Conservation (phyloP, 1,284 basidiomycete genomes). For the Cryptococcus sp. region DNA sequence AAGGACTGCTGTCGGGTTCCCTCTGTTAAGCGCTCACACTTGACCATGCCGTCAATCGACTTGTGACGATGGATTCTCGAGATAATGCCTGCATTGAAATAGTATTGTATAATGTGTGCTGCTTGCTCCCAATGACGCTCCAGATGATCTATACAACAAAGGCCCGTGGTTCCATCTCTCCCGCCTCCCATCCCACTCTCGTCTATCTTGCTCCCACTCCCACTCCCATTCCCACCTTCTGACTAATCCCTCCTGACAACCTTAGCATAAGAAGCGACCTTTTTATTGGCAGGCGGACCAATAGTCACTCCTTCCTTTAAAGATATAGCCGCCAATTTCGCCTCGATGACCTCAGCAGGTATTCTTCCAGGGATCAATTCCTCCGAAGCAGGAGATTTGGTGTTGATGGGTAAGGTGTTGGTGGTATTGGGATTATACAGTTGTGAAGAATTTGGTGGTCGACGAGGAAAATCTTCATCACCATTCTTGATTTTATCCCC, state of each 20-base stretch:
- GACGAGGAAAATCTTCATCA: constrained; percentile 39
- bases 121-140: no score
- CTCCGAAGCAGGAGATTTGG: constrained; percentile 2
- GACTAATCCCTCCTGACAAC: constrained; percentile 37
- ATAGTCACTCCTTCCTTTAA: constrained; percentile 30
- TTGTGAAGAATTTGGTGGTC: constrained; percentile 11
- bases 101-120: no score
- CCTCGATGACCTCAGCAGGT: constrained; percentile 33
- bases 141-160: background rate
- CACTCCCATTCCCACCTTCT: background rate
- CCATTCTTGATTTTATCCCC: background rate
- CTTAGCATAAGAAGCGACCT: constrained; percentile 37
- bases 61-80: no score
- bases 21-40: no score
- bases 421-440: background rate
- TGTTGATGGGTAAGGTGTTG: constrained; percentile 5
- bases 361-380: no score
- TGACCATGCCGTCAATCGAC: no score
- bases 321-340: constrained; percentile 31
- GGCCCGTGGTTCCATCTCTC: background rate
- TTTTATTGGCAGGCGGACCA: constrained; percentile 16
- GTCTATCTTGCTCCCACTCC: no score
- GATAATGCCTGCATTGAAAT: no score
- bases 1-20: no score
- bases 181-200: background rate